Conservation (phyloP, 2,329 filamentous ascomycete species). For the Fusarium chaquense region DNA sequence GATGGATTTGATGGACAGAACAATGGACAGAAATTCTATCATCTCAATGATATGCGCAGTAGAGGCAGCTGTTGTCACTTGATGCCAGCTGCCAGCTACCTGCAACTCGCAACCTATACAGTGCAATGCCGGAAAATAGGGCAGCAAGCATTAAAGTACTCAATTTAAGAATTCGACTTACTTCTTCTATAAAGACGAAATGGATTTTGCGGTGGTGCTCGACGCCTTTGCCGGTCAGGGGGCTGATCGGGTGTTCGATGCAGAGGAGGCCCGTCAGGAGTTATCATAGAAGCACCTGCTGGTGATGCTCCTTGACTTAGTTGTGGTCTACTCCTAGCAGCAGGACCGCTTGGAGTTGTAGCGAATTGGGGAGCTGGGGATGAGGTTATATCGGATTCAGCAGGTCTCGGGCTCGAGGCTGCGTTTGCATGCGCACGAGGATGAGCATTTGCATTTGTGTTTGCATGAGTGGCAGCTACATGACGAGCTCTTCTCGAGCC, state of each 20-base stretch:
- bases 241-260: constrained; percentile 48
- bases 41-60: constrained; percentile 1
- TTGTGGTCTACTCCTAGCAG: constrained; percentile 21
- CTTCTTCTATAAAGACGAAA: constrained; percentile 55
- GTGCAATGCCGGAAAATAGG: background rate
- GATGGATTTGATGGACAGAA: background rate
- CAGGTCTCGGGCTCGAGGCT: constrained; percentile 29
- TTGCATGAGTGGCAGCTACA: constrained; percentile 37
- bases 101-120: background rate
- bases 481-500: constrained; percentile 38
- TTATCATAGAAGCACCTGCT: constrained; percentile 35
- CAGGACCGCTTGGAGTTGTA: constrained; percentile 29
- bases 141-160: background rate
- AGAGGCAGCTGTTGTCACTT: constrained; percentile 17
- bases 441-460: constrained; percentile 19
- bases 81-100: constrained; percentile 4
- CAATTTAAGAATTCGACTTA: constrained; percentile 43
- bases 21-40: background rate
- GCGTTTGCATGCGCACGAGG: constrained; percentile 7
- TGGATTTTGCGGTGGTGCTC: constrained; percentile 52
- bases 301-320: constrained; percentile 35
- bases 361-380: constrained; percentile 28
- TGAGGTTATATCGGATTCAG: constrained; percentile 28
- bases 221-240: constrained; percentile 41
- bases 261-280: constrained; percentile 40